Evolutionary conservation across 176 grass and related monocot species (phyloP), one percentile per base, ranked within the genome.

Genomic region (Lolium multiflorum): DNA sequence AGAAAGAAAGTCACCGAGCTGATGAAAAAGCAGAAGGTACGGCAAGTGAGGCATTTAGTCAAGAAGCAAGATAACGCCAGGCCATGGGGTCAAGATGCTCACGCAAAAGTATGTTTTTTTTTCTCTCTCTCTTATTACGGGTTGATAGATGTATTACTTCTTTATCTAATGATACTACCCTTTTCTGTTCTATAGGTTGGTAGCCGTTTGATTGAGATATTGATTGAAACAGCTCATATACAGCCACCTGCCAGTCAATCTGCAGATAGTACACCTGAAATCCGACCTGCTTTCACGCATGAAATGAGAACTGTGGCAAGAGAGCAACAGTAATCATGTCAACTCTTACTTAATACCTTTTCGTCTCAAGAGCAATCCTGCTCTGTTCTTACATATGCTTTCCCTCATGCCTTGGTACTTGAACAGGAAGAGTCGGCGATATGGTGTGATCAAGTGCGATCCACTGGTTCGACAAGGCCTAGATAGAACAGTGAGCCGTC

Each of bases 401-500:
- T 73, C 37, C 43, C 46, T 95, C 38, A 79, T 86, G 24, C 38
- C 21, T 70, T 77, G 67, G 67, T 90, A 60, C 22, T 88, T 87
- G 15, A 84, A 87, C 86, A 98, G 97, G 81, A 92, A 89, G 61
- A 90, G 78, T 86, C 88, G 90, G 52, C 92, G 93, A 31, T 98
- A 84, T 90, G 97, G 97, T 69, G 88, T 98, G 76, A 98, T 98
- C 79, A 93, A 96, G 81, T 98, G 97, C 16, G 97, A 98, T 86
- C 97, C 97, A 72, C 62, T 96, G 16, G 92, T 98, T 39, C 86
- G 89, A 38, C 92, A 98, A 88, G 97, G 97, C 54, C 77, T 98
- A 22, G 97, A 98, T 78, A 96, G 84, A 94, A 98, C 94, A 43
- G 97, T 98, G 61, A 91, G 90, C 90, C 87, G 21, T 74, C 56